Percentiles rank a stretch among this genome's conserved stretches.
Evolutionary conservation across 441 rosid genomes (phyloP).

Genomic region (Adansonia gregorii): DNA sequence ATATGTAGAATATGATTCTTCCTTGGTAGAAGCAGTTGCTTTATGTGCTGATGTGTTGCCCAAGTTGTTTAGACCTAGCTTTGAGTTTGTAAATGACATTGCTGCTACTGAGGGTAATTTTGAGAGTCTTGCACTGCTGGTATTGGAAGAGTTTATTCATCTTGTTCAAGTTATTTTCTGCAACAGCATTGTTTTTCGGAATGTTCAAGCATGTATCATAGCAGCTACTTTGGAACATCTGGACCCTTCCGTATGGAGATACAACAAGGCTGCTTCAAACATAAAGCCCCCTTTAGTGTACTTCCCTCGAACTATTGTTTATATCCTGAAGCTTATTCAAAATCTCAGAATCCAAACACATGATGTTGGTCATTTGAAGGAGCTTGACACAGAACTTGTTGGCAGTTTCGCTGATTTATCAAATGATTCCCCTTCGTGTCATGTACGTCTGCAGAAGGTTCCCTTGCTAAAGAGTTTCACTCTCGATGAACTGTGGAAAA

Average conservation of each 20-base stretch:
- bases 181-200: constrained; percentile 63
- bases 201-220: constrained; percentile 72
- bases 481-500: constrained; percentile 63
- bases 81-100: constrained; percentile 65
- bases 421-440: constrained; percentile 53
- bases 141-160: constrained; percentile 87
- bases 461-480: constrained; percentile 70
- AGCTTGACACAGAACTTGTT: constrained; percentile 46
- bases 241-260: constrained; percentile 81
- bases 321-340: constrained; percentile 65
- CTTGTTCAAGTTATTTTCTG: constrained; percentile 77
- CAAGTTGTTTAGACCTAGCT: constrained; percentile 55
- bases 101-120: constrained; percentile 69
- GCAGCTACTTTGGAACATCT: constrained; percentile 75
- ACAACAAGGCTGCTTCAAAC: constrained; percentile 55
- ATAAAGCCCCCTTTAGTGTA: constrained; percentile 72
- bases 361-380: constrained; percentile 57
- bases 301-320: constrained; percentile 77
- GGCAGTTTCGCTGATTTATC: constrained; percentile 39
- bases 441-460: constrained; percentile 60
- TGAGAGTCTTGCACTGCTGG: constrained; percentile 68
- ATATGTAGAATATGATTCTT: constrained; percentile 63
- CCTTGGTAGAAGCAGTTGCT: constrained; percentile 74
- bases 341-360: constrained; percentile 68
- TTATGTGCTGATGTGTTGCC: constrained; percentile 68